Evolutionary conservation across 768 basidiomycete species (phyloP).

Genomic region (Nidularia sp.): DNA sequence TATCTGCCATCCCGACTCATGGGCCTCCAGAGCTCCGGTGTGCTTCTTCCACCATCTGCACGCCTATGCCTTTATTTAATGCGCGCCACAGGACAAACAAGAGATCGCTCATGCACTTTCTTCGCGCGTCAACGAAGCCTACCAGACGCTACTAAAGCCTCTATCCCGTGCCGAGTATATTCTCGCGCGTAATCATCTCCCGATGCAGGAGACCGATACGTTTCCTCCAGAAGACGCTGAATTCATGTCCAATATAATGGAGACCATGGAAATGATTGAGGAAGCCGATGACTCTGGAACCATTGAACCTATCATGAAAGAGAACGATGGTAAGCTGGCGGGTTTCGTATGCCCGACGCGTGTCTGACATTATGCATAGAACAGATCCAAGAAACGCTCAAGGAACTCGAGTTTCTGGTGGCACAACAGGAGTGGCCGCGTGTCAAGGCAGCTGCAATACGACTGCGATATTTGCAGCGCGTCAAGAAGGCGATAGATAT

Average conservation of each 20-base stretch:
- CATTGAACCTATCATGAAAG: constrained; percentile 45
- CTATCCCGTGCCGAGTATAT: constrained; percentile 80
- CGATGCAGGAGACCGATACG: constrained; percentile 59
- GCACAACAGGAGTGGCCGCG: constrained; percentile 47
- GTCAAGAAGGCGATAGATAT: constrained; percentile 40
- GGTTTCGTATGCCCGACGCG: not conserved
- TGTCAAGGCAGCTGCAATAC: constrained; percentile 57
- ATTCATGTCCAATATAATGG: constrained; percentile 77
- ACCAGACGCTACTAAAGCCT: constrained; percentile 70
- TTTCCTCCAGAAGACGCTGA: constrained; percentile 58
- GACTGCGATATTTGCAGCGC: constrained; percentile 70
- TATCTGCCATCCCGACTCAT: constrained; percentile 83
- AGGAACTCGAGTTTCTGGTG: constrained; percentile 45
- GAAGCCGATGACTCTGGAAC: constrained; percentile 45
- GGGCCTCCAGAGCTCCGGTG: constrained; percentile 66
- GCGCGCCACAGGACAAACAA: constrained; percentile 41
- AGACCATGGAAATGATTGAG: constrained; percentile 74
- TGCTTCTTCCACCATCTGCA: constrained; percentile 9
- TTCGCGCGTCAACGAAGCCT: constrained; percentile 77
- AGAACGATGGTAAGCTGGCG: constrained; percentile 47
- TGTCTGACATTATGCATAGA: constrained; percentile 28
- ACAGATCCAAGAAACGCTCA: constrained; percentile 42
- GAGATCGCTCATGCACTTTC: constrained; percentile 65
- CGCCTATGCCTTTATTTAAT: constrained; percentile 4
- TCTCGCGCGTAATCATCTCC: constrained; percentile 54